Percentiles rank a stretch among this genome's conserved stretches.
Evolutionary conservation across 2,329 filamentous ascomycete genomes (phyloP).

Genomic region (Madurella mycetomatis): DNA sequence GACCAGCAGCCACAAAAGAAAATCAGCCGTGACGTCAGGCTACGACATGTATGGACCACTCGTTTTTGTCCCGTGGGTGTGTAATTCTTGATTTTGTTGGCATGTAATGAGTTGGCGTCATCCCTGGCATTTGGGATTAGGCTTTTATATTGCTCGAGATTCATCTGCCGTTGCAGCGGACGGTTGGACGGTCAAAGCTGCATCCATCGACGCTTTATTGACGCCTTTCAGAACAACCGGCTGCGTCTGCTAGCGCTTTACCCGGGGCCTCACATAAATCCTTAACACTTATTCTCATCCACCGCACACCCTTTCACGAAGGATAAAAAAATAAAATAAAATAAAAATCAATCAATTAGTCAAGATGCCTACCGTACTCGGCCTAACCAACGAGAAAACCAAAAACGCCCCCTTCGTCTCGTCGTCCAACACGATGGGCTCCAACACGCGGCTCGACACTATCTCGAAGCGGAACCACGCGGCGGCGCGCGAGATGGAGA

Average conservation of each 20-base stretch:
- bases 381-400: slow-evolving; percentile 30
- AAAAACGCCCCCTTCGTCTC: slow-evolving; percentile 7
- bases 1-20: not conserved
- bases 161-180: too few species aligned
- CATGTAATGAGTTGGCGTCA: slow-evolving; percentile 5
- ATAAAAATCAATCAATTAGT: not conserved
- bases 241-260: slow-evolving; percentile 1
- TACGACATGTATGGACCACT: slow-evolving; percentile 11
- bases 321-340: not conserved
- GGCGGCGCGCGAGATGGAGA: slow-evolving; percentile 36
- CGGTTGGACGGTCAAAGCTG: too few species aligned
- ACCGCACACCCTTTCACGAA: not conserved
- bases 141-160: not conserved
- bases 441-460: slow-evolving; percentile 33
- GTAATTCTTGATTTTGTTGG: slow-evolving; percentile 5
- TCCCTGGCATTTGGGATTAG: not conserved
- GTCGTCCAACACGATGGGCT: slow-evolving; percentile 25
- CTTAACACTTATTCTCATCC: slow-evolving; percentile 6
- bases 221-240: not conserved
- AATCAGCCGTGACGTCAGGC: slow-evolving; percentile 19
- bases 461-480: slow-evolving; percentile 38
- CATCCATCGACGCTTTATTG: not conserved
- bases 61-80: not conserved
- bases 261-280: not conserved
- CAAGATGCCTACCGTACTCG: slow-evolving; percentile 31